Percentiles rank a stretch among this genome's conserved stretches.
phyloP scores from a whole-genome alignment of 208 protist species.

The Leishmania gerbilli region DNA sequence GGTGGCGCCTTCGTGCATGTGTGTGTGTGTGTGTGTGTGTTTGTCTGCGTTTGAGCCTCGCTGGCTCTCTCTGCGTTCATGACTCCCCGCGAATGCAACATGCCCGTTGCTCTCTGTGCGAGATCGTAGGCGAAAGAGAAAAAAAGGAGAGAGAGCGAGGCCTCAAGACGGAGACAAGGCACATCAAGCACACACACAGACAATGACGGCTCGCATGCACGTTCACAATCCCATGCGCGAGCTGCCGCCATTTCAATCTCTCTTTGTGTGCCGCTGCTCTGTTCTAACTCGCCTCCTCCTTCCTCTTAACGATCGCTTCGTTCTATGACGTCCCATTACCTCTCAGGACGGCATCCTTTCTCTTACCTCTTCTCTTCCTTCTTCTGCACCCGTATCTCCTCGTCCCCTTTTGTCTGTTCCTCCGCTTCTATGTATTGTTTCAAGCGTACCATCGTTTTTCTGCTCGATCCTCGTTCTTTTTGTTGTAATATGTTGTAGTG shows the following conservation, averaged over 20 bases:
- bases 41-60: neutral
- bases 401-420: neutral
- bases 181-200: neutral
- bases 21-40: too few species aligned
- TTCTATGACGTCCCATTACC: neutral
- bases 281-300: neutral
- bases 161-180: neutral
- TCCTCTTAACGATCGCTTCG: neutral
- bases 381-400: neutral
- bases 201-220: neutral
- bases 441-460: too few species aligned
- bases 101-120: neutral
- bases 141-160: neutral
- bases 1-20: neutral
- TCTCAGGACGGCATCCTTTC: neutral
- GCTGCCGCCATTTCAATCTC: neutral
- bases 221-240: neutral
- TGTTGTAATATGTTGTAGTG: neutral
- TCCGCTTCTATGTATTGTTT: neutral
- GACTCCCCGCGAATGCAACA: neutral
- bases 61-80: neutral
- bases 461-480: neutral
- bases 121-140: neutral
- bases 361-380: neutral
- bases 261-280: neutral